A percentile compares a stretch with the other conserved stretches of the same genome.
phyloP scores from a whole-genome alignment of 805 yeast genomes.

The Ogataea neopini region DNA sequence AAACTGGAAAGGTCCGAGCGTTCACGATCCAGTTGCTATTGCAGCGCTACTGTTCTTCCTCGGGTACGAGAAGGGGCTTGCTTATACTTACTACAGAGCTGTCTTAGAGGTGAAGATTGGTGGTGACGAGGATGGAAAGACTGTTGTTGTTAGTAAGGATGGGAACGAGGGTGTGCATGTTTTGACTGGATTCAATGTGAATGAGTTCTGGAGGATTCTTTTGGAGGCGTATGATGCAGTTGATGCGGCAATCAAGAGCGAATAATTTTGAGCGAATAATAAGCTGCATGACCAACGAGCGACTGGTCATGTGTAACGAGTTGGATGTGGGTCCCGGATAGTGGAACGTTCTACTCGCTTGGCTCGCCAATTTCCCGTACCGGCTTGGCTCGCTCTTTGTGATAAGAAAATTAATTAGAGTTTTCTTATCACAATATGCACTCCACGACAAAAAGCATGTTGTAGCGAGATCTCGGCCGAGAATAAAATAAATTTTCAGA shows the following conservation, averaged over 20 bases:
- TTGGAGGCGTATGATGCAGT: conserved; percentile 40
- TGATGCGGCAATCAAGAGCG: too few species aligned
- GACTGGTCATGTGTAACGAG: too few species aligned
- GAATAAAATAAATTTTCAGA: too few species aligned
- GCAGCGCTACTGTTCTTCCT: conserved; percentile 54
- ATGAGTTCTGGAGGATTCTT: conserved; percentile 48
- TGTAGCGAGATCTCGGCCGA: conserved; percentile 6
- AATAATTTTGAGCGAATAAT: too few species aligned
- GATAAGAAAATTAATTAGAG: neutral
- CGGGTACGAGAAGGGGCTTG: conserved; percentile 23
- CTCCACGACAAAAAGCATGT: neutral
- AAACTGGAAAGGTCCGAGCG: conserved; percentile 59
- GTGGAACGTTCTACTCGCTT: too few species aligned
- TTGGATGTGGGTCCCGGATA: too few species aligned
- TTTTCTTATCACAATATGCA: neutral
- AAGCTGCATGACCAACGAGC: too few species aligned
- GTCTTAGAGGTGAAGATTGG: conserved; percentile 20
- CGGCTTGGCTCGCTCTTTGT: too few species aligned
- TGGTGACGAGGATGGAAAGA: conserved; percentile 35
- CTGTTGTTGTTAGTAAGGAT: conserved; percentile 15
- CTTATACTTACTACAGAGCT: conserved; percentile 22
- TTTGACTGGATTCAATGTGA: conserved; percentile 40
- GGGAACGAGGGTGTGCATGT: conserved; percentile 39
- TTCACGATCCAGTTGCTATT: conserved; percentile 80
- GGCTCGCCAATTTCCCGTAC: too few species aligned